Evolutionary conservation across 805 yeast genomes (phyloP).

Genomic region (Candida vartiovaarae): DNA sequence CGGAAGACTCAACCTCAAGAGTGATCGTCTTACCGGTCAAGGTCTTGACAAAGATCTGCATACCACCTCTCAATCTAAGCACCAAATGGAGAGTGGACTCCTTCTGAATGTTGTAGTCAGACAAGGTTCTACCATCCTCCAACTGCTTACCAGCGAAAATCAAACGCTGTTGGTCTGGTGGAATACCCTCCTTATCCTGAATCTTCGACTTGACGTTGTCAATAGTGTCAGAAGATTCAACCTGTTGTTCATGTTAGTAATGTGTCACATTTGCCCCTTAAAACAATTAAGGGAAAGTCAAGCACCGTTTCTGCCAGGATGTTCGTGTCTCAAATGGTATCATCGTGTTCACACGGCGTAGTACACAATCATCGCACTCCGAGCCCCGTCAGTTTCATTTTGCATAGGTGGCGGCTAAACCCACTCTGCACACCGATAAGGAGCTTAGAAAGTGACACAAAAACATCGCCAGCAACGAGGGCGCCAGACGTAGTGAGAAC

Average conservation of each 20-base stretch:
- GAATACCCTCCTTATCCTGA: slow-evolving; percentile 95
- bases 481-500: slow-evolving; percentile 13
- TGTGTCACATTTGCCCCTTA: background rate
- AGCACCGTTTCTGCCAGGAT: background rate
- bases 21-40: slow-evolving; percentile 97
- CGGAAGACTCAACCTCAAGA: slow-evolving; percentile 90
- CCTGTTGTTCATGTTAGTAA: slow-evolving; percentile 28
- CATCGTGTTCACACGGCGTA: too few relatives aligned
- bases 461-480: background rate
- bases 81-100: slow-evolving; percentile 85
- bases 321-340: too few relatives aligned
- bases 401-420: too few relatives aligned
- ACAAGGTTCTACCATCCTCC: slow-evolving; percentile 91
- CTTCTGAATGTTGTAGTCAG: slow-evolving; percentile 94
- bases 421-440: slow-evolving; percentile 9
- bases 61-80: slow-evolving; percentile 80
- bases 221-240: slow-evolving; percentile 91
- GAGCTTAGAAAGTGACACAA: slow-evolving; percentile 7
- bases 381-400: too few relatives aligned
- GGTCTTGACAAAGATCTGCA: slow-evolving; percentile 96
- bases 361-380: too few relatives aligned
- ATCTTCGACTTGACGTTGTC: slow-evolving; percentile 94
- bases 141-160: slow-evolving; percentile 95
- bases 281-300: background rate
- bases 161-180: slow-evolving; percentile 94